Conservation (phyloP, 208 protist species). For the Herpetomonas tarakana region DNA sequence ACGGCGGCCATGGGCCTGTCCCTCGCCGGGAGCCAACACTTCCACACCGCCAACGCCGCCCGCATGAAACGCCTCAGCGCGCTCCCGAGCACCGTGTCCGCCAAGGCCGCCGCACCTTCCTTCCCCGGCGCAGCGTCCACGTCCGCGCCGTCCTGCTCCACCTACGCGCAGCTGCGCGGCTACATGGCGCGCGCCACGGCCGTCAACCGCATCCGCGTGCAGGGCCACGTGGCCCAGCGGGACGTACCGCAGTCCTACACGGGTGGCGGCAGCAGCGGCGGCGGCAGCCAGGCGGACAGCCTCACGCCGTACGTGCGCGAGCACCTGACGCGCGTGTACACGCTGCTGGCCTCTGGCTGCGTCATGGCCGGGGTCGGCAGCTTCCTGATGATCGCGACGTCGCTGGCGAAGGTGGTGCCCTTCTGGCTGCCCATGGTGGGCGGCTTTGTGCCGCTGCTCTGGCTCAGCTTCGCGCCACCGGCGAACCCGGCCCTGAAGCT, state of each 20-base stretch:
- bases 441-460: constrained; percentile 82
- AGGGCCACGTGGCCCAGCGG: constrained; percentile 10
- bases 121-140: constrained; percentile 7
- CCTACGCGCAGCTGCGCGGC: constrained; percentile 3
- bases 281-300: constrained; percentile 58
- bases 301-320: constrained; percentile 79
- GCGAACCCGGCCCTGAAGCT: constrained; percentile 69
- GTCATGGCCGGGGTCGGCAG: constrained; percentile 53
- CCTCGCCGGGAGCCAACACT: background rate
- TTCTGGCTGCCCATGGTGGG: constrained; percentile 84
- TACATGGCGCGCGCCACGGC: constrained; percentile 14
- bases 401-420: constrained; percentile 63
- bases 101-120: background rate
- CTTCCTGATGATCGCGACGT: constrained; percentile 79
- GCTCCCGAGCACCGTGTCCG: background rate
- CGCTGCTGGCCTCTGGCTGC: constrained; percentile 53
- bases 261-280: constrained; percentile 15
- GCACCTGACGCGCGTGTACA: constrained; percentile 84
- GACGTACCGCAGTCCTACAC: background rate
- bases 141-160: background rate
- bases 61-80: background rate
- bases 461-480: constrained; percentile 78
- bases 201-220: constrained; percentile 22
- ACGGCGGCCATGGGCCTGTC: constrained; percentile 4
- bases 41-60: background rate